A percentile compares a stretch with the other conserved stretches of the same genome.
Conservation (phyloP, 2,329 filamentous ascomycete species). For the Diplocarpon mali region DNA sequence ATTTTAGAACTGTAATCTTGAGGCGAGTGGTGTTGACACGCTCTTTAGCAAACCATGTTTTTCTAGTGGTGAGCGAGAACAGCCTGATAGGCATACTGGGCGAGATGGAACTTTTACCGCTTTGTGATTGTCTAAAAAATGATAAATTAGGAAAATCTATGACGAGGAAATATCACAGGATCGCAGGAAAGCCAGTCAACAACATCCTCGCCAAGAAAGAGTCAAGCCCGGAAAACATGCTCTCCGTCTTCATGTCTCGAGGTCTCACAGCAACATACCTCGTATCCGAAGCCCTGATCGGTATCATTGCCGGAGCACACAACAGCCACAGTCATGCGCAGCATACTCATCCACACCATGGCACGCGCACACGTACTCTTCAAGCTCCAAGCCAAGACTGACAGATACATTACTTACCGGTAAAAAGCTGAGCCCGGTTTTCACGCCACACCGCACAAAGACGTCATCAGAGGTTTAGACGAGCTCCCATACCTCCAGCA, state of each 20-base stretch:
- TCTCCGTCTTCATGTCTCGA: constrained; percentile 38
- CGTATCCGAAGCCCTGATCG: constrained; percentile 9
- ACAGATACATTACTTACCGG: constrained; percentile 13
- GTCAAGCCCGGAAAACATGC: constrained; percentile 40
- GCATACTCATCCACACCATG: constrained; percentile 40
- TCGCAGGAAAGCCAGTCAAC: constrained; percentile 35
- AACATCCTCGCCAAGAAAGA: constrained; percentile 35
- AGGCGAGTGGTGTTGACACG: too few relatives aligned
- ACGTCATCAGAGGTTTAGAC: constrained; percentile 33
- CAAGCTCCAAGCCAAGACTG: constrained; percentile 18
- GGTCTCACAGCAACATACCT: constrained; percentile 21
- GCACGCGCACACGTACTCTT: constrained; percentile 36
- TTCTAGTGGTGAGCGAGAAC: too few relatives aligned
- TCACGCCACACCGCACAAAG: too few relatives aligned
- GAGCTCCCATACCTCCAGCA: constrained; percentile 38
- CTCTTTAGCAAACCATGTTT: too few relatives aligned
- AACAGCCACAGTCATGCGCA: constrained; percentile 42
- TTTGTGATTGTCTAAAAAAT: too few relatives aligned
- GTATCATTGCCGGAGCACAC: constrained; percentile 32
- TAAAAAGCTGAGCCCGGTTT: too few relatives aligned
- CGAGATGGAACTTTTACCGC: too few relatives aligned
- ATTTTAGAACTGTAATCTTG: too few relatives aligned
- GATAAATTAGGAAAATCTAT: too few relatives aligned
- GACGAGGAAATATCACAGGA: too few relatives aligned
- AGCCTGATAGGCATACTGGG: too few relatives aligned